phyloP scores from a whole-genome alignment of 2,329 filamentous ascomycete genomes.

The Alternaria rosae region DNA sequence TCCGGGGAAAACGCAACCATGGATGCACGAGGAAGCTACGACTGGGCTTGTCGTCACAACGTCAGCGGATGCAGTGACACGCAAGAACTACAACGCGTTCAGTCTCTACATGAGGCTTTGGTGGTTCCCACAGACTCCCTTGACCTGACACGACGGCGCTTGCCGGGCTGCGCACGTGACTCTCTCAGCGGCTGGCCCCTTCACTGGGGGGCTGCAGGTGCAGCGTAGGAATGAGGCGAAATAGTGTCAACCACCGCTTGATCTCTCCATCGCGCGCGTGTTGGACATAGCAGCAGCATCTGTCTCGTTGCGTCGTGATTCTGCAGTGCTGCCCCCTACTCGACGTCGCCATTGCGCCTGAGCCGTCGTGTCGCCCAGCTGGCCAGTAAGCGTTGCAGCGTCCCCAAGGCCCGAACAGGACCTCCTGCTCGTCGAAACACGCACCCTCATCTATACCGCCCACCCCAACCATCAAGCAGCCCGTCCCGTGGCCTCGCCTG shows the following conservation, averaged over 20 bases:
- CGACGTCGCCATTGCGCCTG: conserved; percentile 32
- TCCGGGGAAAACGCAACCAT: conserved; percentile 18
- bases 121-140: neutral
- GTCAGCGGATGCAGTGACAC: neutral
- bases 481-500: conserved; percentile 22
- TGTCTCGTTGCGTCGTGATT: conserved; percentile 6
- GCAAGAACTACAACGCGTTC: neutral
- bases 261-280: neutral
- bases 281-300: neutral
- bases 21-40: conserved; percentile 13
- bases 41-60: neutral
- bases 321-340: conserved; percentile 8
- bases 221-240: conserved; percentile 26
- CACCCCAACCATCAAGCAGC: conserved; percentile 31
- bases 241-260: conserved; percentile 1
- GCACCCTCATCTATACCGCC: conserved; percentile 27
- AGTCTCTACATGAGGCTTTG: neutral
- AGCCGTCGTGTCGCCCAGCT: conserved; percentile 19
- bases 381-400: conserved; percentile 40
- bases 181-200: conserved; percentile 6
- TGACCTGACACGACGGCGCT: neutral
- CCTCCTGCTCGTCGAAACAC: conserved; percentile 34
- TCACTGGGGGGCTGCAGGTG: conserved; percentile 1
- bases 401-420: conserved; percentile 34
- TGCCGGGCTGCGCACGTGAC: conserved; percentile 24